Evolutionary conservation across 2,329 filamentous ascomycete species (phyloP).

Genomic region (Aspergillus aculeatinus): DNA sequence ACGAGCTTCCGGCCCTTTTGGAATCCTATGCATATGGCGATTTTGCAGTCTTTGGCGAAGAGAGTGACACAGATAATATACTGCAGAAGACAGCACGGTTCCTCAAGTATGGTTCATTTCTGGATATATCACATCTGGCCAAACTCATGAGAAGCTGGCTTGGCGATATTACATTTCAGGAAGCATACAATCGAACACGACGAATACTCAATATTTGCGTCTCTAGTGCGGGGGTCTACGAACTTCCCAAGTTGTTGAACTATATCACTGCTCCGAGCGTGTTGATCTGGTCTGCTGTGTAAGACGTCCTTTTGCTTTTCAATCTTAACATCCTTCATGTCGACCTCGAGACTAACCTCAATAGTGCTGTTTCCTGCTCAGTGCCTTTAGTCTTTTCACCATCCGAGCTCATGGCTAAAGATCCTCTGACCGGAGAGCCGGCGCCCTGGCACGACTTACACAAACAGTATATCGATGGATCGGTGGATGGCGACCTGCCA

Average conservation of each 20-base stretch:
- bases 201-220: conserved; percentile 93
- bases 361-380: conserved; percentile 81
- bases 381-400: conserved; percentile 83
- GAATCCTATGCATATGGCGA: conserved; percentile 75
- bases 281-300: conserved; percentile 91
- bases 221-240: conserved; percentile 81
- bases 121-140: conserved; percentile 78
- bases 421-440: conserved; percentile 73
- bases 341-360: conserved; percentile 14
- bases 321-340: background rate
- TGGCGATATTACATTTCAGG: conserved; percentile 90
- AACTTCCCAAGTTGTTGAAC: conserved; percentile 82
- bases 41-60: conserved; percentile 73
- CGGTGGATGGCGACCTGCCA: conserved; percentile 89
- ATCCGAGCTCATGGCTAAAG: conserved; percentile 76
- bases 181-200: conserved; percentile 91
- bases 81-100: conserved; percentile 69
- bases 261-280: conserved; percentile 93
- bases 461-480: conserved; percentile 89
- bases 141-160: conserved; percentile 78
- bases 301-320: conserved; percentile 32
- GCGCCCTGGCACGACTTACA: conserved; percentile 83
- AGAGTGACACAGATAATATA: conserved; percentile 59
- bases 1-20: conserved; percentile 70
- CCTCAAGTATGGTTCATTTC: conserved; percentile 78